Conservation (phyloP, 208 protist species). For the Acanthamoeba healyi region DNA sequence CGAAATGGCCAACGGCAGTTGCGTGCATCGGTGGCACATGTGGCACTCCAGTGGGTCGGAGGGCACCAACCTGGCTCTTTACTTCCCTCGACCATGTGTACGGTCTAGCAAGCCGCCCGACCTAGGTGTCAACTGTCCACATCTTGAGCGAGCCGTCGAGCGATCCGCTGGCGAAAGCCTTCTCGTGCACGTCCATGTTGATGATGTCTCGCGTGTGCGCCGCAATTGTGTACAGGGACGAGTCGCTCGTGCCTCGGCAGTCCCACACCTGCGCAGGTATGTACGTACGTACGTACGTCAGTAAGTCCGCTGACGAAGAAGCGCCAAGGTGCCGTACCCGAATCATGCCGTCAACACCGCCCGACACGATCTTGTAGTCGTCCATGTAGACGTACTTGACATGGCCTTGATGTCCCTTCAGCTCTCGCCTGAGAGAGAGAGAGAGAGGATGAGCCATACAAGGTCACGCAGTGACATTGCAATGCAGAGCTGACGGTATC, state of each 20-base stretch:
- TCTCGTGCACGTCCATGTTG: constrained; percentile 77
- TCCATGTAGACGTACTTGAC: constrained; percentile 73
- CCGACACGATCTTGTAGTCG: constrained; percentile 63
- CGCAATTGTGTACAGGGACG: constrained; percentile 47
- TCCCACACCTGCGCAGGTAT: neutral
- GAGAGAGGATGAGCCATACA: neutral
- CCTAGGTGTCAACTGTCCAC: too few species aligned
- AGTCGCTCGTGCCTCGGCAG: neutral
- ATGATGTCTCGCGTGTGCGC: constrained; percentile 69
- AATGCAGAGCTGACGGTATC: too few species aligned
- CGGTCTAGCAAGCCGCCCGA: too few species aligned
- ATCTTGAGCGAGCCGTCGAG: constrained; percentile 42
- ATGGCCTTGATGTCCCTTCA: constrained; percentile 48
- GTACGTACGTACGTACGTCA: too few species aligned
- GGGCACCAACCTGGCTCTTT: too few species aligned
- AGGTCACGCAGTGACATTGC: too few species aligned
- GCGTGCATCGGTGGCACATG: too few species aligned
- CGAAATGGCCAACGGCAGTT: too few species aligned
- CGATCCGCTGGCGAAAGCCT: constrained; percentile 50
- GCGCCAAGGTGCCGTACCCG: neutral
- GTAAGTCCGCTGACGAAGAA: neutral
- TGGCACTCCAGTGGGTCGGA: too few species aligned
- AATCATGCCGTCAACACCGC: constrained; percentile 39
- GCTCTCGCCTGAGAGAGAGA: neutral
- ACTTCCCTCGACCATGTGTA: too few species aligned